Evolutionary conservation across 2,329 filamentous ascomycete species (phyloP).

Genomic region (Calonectria pseudoreteaudii): DNA sequence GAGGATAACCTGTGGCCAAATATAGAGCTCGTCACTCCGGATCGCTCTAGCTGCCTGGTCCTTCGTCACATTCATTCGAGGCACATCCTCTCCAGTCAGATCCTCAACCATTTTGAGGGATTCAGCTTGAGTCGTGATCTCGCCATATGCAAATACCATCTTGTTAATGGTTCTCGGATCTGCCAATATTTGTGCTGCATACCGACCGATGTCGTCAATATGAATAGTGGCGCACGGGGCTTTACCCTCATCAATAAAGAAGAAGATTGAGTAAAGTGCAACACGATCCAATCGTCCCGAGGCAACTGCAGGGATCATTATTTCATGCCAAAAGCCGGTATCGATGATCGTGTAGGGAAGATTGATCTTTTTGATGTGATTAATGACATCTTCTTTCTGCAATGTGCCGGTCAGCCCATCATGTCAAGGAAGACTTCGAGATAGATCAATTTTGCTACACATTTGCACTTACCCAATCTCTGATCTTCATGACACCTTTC

Average conservation of each 20-base stretch:
- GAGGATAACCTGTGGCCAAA: not conserved
- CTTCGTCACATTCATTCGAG: conserved; percentile 14
- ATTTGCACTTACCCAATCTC: not conserved
- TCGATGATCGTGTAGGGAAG: conserved; percentile 69
- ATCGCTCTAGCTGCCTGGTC: not conserved
- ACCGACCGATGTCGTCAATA: conserved; percentile 62
- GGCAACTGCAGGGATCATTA: conserved; percentile 45
- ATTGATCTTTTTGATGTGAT: not conserved
- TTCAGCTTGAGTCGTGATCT: conserved; percentile 58
- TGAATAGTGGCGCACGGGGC: conserved; percentile 58
- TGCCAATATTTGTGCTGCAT: conserved; percentile 61
- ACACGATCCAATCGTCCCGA: conserved; percentile 42
- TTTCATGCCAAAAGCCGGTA: conserved; percentile 68
- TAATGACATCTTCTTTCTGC: not conserved
- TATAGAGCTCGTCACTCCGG: not conserved
- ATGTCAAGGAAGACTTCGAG: not conserved
- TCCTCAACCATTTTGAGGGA: conserved; percentile 59
- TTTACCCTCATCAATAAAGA: conserved; percentile 59
- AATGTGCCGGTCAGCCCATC: not conserved
- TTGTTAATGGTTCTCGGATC: conserved; percentile 64
- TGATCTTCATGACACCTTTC: not conserved
- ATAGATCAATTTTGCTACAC: not conserved
- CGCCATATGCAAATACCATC: conserved; percentile 60
- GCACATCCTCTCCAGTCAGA: conserved; percentile 59
- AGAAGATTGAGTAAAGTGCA: conserved; percentile 45